phyloP scores from a whole-genome alignment of 2,329 filamentous ascomycete species.

The Teratosphaeria viscida region DNA sequence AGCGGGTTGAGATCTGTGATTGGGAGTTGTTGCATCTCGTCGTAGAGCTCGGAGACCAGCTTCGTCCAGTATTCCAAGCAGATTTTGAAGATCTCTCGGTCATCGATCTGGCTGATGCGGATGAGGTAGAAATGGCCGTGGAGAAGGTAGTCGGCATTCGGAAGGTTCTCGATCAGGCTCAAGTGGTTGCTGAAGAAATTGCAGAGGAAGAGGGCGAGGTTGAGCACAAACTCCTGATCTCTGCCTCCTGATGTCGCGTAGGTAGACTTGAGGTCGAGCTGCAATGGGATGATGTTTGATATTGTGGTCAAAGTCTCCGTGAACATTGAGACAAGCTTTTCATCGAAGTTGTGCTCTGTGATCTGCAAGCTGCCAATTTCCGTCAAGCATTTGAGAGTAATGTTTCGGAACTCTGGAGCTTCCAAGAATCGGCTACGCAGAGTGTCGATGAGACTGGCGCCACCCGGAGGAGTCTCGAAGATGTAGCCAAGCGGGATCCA shows the following conservation, averaged over 20 bases:
- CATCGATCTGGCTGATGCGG: constrained; percentile 95
- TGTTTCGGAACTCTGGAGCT: constrained; percentile 88
- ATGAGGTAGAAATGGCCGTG: constrained; percentile 98
- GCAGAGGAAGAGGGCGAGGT: constrained; percentile 87
- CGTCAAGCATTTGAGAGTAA: constrained; percentile 91
- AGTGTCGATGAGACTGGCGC: constrained; percentile 70
- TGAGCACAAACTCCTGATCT: constrained; percentile 97
- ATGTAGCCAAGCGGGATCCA: constrained; percentile 99
- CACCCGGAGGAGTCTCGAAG: constrained; percentile 70
- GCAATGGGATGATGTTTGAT: constrained; percentile 81
- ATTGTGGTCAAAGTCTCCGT: constrained; percentile 91
- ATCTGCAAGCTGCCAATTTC: constrained; percentile 84
- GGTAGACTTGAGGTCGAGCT: constrained; percentile 80
- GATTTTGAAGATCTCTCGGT: constrained; percentile 99
- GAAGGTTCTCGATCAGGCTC: constrained; percentile 86
- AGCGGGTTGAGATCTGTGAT: constrained; percentile 89
- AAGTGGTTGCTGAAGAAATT: constrained; percentile 96
- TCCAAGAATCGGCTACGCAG: constrained; percentile 86
- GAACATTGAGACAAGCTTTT: constrained; percentile 97
- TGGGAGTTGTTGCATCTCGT: constrained; percentile 95
- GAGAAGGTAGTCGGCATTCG: constrained; percentile 86
- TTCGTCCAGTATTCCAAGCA: constrained; percentile 99
- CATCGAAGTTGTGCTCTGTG: constrained; percentile 77
- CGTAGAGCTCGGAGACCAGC: constrained; percentile 92
- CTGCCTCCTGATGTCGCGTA: constrained; percentile 84